phyloP scores from a whole-genome alignment of 2,329 filamentous ascomycete species.

The Trichoderma koningii region DNA sequence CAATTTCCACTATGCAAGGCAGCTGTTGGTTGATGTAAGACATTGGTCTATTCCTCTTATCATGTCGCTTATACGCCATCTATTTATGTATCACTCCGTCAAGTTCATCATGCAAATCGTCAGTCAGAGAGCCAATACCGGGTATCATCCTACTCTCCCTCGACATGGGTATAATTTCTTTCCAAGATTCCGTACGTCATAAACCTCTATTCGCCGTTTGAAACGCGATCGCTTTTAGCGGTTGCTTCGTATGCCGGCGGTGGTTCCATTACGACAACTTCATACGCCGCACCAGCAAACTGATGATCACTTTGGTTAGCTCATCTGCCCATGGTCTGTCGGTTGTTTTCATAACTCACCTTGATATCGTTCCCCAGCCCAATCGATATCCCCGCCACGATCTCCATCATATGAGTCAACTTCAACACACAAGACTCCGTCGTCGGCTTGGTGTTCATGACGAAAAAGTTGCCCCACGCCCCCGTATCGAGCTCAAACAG shows the following conservation, averaged over 20 bases:
- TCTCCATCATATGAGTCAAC: constrained; percentile 11
- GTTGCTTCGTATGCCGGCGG: constrained; percentile 11
- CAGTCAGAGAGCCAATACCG: background rate
- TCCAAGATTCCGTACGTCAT: background rate
- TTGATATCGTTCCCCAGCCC: constrained; percentile 16
- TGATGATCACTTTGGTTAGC: background rate
- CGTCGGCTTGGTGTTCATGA: constrained; percentile 22
- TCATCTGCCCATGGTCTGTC: no score
- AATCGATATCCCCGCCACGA: constrained; percentile 14
- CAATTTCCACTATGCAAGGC: background rate
- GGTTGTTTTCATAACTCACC: no score
- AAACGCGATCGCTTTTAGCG: background rate
- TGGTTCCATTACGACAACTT: constrained; percentile 19
- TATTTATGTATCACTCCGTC: background rate
- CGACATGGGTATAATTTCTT: background rate
- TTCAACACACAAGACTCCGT: constrained; percentile 13
- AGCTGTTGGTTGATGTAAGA: no score
- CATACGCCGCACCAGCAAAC: constrained; percentile 14
- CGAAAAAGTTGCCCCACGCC: constrained; percentile 21
- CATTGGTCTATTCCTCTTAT: background rate
- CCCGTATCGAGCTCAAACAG: constrained; percentile 16
- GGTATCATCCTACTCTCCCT: constrained; percentile 2
- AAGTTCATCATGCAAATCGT: background rate
- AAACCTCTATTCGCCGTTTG: background rate
- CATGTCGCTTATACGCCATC: background rate